Evolutionary conservation across 75 land plant species (phyloP).

Genomic region (Selaginella moellendorffii): DNA sequence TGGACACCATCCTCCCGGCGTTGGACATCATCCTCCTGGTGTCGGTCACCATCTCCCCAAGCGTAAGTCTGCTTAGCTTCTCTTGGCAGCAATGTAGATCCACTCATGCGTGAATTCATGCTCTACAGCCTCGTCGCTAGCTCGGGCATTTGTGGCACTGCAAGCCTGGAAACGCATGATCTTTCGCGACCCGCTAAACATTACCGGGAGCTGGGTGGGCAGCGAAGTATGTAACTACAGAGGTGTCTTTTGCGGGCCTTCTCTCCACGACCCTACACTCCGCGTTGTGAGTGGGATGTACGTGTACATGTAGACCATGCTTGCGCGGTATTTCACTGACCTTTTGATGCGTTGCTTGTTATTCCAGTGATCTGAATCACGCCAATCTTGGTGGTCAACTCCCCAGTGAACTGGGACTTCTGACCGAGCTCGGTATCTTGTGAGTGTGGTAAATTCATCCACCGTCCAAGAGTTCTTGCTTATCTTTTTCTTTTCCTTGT

Average conservation of each 20-base stretch:
- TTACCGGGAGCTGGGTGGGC: neutral
- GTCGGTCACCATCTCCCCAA: neutral
- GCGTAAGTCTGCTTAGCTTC: neutral
- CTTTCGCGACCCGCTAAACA: neutral
- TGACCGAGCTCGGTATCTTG: slow-evolving; percentile 1
- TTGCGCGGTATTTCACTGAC: no score
- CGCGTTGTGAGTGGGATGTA: slow-evolving; percentile 2
- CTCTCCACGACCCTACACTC: neutral
- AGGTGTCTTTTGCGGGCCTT: slow-evolving; percentile 4
- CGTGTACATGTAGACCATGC: no score
- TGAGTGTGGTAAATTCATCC: neutral
- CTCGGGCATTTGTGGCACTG: neutral
- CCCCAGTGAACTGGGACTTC: neutral
- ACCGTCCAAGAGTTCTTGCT: neutral
- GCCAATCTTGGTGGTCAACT: neutral
- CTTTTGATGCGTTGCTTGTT: neutral
- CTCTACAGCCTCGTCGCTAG: neutral
- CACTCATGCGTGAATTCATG: no score
- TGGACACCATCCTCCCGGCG: neutral
- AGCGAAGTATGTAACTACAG: slow-evolving; percentile 5
- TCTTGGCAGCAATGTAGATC: no score
- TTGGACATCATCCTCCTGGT: neutral
- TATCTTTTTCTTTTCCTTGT: neutral
- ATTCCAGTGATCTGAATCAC: slow-evolving; percentile 6
- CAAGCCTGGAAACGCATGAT: slow-evolving; percentile 3